phyloP scores from a whole-genome alignment of 768 basidiomycete genomes.

The Leccinum rimulosum region DNA sequence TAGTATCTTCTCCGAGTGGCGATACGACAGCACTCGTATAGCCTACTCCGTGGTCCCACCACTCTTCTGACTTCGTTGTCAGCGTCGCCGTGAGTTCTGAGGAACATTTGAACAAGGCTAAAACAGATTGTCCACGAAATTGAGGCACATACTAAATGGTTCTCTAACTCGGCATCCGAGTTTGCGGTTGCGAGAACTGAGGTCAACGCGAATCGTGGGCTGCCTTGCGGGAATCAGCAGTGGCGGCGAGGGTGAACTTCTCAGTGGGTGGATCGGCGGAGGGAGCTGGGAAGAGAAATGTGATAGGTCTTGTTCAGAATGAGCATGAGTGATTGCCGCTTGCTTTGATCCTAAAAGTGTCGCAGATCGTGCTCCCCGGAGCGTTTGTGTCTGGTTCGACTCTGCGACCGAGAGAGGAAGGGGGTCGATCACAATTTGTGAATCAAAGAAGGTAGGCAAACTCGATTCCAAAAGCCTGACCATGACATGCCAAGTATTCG shows the following conservation, averaged over 20 bases:
- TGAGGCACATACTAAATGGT: conserved; percentile 1
- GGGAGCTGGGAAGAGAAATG: background rate
- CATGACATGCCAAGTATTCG: conserved; percentile 39
- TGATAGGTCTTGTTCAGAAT: background rate
- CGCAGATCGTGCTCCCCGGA: conserved; percentile 4
- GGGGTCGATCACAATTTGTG: conserved; percentile 10
- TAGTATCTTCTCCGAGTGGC: background rate
- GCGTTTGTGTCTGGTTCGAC: background rate
- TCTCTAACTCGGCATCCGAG: conserved; percentile 9
- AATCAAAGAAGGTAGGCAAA: conserved; percentile 18
- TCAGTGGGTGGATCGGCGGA: conserved; percentile 3
- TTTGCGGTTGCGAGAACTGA: conserved; percentile 15
- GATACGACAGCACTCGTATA: too few relatives aligned
- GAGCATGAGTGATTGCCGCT: background rate
- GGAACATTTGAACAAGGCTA: background rate
- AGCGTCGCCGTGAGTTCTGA: conserved; percentile 1
- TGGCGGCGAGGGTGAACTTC: background rate
- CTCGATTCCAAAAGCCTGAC: conserved; percentile 34
- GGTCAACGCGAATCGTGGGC: conserved; percentile 4
- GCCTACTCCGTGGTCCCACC: background rate
- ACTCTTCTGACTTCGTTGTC: conserved; percentile 11
- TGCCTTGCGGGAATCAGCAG: background rate
- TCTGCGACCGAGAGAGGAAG: background rate
- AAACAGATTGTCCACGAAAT: background rate
- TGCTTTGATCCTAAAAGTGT: background rate